phyloP scores from a whole-genome alignment of 2,329 filamentous ascomycete genomes.

The Diaporthe sp. region DNA sequence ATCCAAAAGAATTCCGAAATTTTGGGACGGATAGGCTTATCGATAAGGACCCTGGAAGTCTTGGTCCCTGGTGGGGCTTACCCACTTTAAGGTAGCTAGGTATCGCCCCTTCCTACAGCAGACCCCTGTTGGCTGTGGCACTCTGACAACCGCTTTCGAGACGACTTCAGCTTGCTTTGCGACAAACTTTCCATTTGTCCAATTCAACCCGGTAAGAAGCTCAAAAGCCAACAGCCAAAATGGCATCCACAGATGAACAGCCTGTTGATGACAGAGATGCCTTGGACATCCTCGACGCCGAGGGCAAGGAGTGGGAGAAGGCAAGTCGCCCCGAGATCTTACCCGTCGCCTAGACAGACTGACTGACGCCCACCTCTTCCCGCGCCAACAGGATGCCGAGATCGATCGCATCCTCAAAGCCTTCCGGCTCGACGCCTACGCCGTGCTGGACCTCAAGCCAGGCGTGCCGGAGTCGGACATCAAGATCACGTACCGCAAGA shows the following conservation, averaged over 20 bases:
- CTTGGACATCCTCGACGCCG: constrained; percentile 84
- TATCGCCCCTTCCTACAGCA: background rate
- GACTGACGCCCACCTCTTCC: background rate
- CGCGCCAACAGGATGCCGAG: constrained; percentile 80
- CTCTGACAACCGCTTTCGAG: constrained; percentile 7
- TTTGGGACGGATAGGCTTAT: constrained; percentile 26
- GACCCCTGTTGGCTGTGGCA: constrained; percentile 8
- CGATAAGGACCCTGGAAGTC: constrained; percentile 25
- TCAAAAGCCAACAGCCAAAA: constrained; percentile 36
- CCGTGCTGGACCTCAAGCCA: constrained; percentile 94
- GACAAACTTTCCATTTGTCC: constrained; percentile 29
- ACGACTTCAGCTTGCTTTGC: constrained; percentile 31
- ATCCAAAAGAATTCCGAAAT: constrained; percentile 10
- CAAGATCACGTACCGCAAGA: constrained; percentile 93
- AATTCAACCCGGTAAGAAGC: constrained; percentile 40
- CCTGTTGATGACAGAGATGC: constrained; percentile 67
- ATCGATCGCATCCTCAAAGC: constrained; percentile 94
- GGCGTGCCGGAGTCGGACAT: constrained; percentile 97
- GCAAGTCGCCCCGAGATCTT: constrained; percentile 56
- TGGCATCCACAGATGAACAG: constrained; percentile 69
- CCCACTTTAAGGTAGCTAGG: constrained; percentile 20
- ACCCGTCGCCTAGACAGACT: background rate
- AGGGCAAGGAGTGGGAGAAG: constrained; percentile 93
- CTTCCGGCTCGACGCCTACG: constrained; percentile 86
- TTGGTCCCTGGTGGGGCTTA: background rate